Conservation (phyloP, 495 filamentous ascomycete genomes). For the Penicillium angulare region DNA sequence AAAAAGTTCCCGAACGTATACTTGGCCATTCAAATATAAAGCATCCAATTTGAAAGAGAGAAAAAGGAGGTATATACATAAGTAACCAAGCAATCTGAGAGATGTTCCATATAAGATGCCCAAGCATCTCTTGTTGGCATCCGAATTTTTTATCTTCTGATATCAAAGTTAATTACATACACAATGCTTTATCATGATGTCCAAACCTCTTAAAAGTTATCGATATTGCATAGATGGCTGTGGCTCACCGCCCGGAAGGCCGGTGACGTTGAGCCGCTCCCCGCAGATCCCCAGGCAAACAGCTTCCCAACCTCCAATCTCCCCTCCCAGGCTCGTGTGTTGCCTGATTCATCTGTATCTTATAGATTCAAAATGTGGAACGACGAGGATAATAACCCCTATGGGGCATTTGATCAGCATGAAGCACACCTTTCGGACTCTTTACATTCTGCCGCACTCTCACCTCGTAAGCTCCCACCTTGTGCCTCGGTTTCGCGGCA, state of each 20-base stretch:
- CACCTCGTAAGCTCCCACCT: slow-evolving; percentile 40
- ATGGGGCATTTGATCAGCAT: slow-evolving; percentile 82
- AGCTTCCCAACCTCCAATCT: slow-evolving; percentile 16
- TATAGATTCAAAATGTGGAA: slow-evolving; percentile 61
- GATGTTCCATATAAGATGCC: no score
- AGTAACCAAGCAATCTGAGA: no score
- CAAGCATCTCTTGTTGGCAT: no score
- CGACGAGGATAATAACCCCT: slow-evolving; percentile 94
- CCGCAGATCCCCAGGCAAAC: slow-evolving; percentile 27
- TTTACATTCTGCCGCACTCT: slow-evolving; percentile 61
- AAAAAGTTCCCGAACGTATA: no score
- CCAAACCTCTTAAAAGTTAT: no score
- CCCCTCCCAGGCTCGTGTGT: slow-evolving; percentile 7
- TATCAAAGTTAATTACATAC: no score
- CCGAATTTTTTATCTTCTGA: no score
- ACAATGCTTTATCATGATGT: no score
- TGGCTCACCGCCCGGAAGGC: background rate
- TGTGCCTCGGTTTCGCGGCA: slow-evolving; percentile 1
- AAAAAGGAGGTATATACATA: no score
- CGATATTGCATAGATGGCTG: background rate
- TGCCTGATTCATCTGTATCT: slow-evolving; percentile 18
- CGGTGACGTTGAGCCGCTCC: slow-evolving; percentile 29
- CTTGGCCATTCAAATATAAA: no score
- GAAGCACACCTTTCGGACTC: slow-evolving; percentile 75
- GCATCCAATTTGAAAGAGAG: no score